Evolutionary conservation across 257 asterid genomes (phyloP).

Genomic region (Ligustrum vulgare): DNA sequence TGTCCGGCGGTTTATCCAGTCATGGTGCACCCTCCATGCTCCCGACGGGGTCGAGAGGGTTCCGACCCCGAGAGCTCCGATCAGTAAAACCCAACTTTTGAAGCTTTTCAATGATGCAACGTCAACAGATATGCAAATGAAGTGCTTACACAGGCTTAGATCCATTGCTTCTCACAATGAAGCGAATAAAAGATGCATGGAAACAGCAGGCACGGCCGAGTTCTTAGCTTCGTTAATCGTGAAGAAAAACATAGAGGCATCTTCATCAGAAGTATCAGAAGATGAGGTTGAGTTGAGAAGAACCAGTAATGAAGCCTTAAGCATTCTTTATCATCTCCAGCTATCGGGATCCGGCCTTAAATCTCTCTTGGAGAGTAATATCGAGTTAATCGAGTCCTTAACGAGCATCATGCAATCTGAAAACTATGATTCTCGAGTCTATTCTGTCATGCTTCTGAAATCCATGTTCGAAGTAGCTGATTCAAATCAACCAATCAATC

Average conservation of each 20-base stretch:
- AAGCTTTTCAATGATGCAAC: slow-evolving; percentile 50
- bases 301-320: slow-evolving; percentile 41
- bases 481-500: slow-evolving; percentile 1
- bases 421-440: slow-evolving; percentile 44
- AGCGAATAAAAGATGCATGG: slow-evolving; percentile 62
- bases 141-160: slow-evolving; percentile 45
- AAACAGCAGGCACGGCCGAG: slow-evolving; percentile 52
- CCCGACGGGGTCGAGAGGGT: slow-evolving; percentile 57
- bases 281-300: slow-evolving; percentile 22
- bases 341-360: slow-evolving; percentile 31
- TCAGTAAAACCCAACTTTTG: slow-evolving; percentile 47
- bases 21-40: slow-evolving; percentile 80
- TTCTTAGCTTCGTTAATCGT: slow-evolving; percentile 52
- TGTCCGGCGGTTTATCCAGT: slow-evolving; percentile 76
- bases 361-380: slow-evolving; percentile 19
- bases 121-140: slow-evolving; percentile 36
- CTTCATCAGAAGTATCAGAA: not conserved
- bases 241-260: slow-evolving; percentile 11
- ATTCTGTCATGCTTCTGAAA: slow-evolving; percentile 34
- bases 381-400: slow-evolving; percentile 28
- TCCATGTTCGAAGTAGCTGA: slow-evolving; percentile 33
- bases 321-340: slow-evolving; percentile 37
- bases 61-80: slow-evolving; percentile 78
- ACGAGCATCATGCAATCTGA: slow-evolving; percentile 36
- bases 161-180: slow-evolving; percentile 62